phyloP scores from a whole-genome alignment of 208 protist genomes.

The Crithidia expoeki region DNA sequence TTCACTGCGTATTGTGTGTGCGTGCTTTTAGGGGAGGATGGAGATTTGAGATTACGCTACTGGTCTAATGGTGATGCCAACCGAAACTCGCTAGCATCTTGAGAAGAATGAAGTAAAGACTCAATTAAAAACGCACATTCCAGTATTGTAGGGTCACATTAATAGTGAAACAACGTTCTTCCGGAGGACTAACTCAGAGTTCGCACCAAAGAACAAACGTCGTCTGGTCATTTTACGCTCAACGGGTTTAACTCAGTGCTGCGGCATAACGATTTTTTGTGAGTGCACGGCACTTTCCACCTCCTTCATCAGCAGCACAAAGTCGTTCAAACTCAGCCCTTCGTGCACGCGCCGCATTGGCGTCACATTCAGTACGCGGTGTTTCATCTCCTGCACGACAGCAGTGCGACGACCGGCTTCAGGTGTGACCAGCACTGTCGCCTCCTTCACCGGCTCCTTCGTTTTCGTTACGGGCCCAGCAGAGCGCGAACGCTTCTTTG shows the following conservation, averaged over 20 bases:
- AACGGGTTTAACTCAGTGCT: not conserved
- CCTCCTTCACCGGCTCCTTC: slow-evolving; percentile 25
- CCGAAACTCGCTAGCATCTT: too few relatives aligned
- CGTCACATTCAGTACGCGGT: slow-evolving; percentile 46
- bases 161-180: too few relatives aligned
- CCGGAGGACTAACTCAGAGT: too few relatives aligned
- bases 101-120: too few relatives aligned
- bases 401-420: slow-evolving; percentile 41
- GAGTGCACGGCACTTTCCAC: slow-evolving; percentile 45
- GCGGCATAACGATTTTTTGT: slow-evolving; percentile 12
- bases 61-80: too few relatives aligned
- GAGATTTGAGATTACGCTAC: too few relatives aligned
- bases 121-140: too few relatives aligned
- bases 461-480: slow-evolving; percentile 2
- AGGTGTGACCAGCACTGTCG: slow-evolving; percentile 44
- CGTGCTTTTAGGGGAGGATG: too few relatives aligned
- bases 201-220: too few relatives aligned
- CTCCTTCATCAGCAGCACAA: slow-evolving; percentile 44
- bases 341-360: slow-evolving; percentile 65
- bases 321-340: slow-evolving; percentile 46
- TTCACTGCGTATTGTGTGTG: too few relatives aligned
- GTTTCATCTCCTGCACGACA: slow-evolving; percentile 44
- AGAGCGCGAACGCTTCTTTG: slow-evolving; percentile 15
- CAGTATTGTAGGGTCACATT: too few relatives aligned
- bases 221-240: too few relatives aligned